Evolutionary conservation across 257 asterid genomes (phyloP), one percentile per base, ranked within the genome.

Genomic region (Solanum pimpinellifolium): DNA sequence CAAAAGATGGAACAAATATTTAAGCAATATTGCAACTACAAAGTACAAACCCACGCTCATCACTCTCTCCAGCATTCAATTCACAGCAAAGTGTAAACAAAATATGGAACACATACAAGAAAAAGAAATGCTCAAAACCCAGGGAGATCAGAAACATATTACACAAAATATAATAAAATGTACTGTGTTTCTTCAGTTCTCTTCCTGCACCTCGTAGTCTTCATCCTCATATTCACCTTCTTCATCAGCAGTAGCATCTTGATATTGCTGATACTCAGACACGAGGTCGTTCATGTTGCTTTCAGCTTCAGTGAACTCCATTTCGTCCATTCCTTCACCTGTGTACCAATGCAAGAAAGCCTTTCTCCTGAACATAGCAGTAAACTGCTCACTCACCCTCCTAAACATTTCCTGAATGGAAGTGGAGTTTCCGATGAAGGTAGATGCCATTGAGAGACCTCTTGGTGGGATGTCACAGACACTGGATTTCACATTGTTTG

Each of bases 261-360:
- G 98, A 89, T 95, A 95, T 90, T 95, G 98, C 93, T 95, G 98
- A 90, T 95, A 94, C 92, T 95, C 98, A 0, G 96, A 95, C 29
- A 95, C 98, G 4, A 95, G 95, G 87, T 95, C 98, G 35, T 95
- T 95, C 98, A 95, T 94, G 85, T 94, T 95, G 91, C 98, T 95
- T 92, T 95, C 98, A 2, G 98, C 98, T 89, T 95, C 96, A 0
- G 97, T 95, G 89, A 95, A 95, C 90, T 95, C 98, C 98, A 95
- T 94, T 47, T 95, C 98, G 5, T 95, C 97, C 98, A 94, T 95
- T 3, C 98, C 96, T 84, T 95, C 98, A 2, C 98, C 98, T 0
- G 98, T 95, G 42, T 95, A 95, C 98, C 98, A 95, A 62, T 95
- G 98, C 96, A 95, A 92, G 95, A 95, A 95, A 91, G 98, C 98